A percentile compares a stretch with the other conserved stretches of the same genome.
phyloP scores from a whole-genome alignment of 768 basidiomycete genomes.

The Mycena alexandri region DNA sequence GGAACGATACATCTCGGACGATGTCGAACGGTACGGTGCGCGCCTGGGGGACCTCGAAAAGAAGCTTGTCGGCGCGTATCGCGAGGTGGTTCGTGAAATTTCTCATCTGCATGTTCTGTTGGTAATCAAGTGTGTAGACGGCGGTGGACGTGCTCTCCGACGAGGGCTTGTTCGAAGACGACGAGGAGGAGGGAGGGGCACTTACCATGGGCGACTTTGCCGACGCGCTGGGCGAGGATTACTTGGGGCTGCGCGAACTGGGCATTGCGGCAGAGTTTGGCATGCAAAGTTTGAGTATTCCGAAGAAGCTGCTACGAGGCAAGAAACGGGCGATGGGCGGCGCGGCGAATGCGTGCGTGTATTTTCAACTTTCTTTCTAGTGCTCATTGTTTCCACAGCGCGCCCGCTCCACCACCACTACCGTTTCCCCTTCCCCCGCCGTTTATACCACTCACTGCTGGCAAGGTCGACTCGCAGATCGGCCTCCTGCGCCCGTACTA shows the following conservation, averaged over 20 bases:
- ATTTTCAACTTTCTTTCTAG: constrained; percentile 13
- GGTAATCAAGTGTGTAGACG: constrained; percentile 45
- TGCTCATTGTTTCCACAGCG: constrained; percentile 50
- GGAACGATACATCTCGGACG: constrained; percentile 90
- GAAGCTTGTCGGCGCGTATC: constrained; percentile 87
- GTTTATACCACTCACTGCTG: constrained; percentile 77
- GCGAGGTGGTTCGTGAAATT: constrained; percentile 74
- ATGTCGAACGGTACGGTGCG: constrained; percentile 84
- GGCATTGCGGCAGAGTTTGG: constrained; percentile 92
- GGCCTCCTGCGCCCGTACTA: constrained; percentile 88
- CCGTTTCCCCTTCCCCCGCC: constrained; percentile 90
- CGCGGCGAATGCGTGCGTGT: constrained; percentile 63
- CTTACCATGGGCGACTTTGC: constrained; percentile 90
- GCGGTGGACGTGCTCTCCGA: constrained; percentile 67
- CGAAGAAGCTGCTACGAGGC: constrained; percentile 79
- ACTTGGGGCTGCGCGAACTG: constrained; percentile 87
- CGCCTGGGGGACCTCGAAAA: constrained; percentile 85
- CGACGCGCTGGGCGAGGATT: constrained; percentile 91
- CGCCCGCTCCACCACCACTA: constrained; percentile 79
- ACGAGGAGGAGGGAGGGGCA: constrained; percentile 71
- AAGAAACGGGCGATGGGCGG: constrained; percentile 61
- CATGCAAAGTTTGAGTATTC: constrained; percentile 81
- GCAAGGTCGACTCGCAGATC: constrained; percentile 82
- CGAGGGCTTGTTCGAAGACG: constrained; percentile 76
- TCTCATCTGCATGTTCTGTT: not conserved